Conservation (phyloP, 345 rosid genomes). For the Populus deltoides region DNA sequence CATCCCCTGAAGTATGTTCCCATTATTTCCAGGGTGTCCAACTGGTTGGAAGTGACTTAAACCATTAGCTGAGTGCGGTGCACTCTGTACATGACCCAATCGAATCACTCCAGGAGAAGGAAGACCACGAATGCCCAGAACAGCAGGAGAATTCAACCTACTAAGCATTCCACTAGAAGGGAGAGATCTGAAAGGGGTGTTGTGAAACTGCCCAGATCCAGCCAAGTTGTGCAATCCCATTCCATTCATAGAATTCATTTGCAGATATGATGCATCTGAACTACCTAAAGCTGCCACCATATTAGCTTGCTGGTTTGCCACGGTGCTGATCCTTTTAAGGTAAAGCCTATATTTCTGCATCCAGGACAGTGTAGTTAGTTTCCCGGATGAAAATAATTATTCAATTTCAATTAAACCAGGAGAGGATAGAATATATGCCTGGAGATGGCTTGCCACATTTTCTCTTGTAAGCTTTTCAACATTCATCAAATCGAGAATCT, state of each 20-base stretch:
- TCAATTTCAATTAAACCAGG: neutral
- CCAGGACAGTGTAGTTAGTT: slow-evolving; percentile 23
- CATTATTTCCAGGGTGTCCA: slow-evolving; percentile 37
- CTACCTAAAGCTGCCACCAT: slow-evolving; percentile 50
- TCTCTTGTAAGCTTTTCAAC: slow-evolving; percentile 38
- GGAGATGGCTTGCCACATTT: slow-evolving; percentile 39
- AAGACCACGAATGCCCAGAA: slow-evolving; percentile 55
- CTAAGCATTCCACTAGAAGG: slow-evolving; percentile 62
- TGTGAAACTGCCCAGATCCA: slow-evolving; percentile 52
- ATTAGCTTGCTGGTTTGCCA: slow-evolving; percentile 62
- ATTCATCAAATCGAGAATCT: slow-evolving; percentile 36
- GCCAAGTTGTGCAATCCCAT: slow-evolving; percentile 46
- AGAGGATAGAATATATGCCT: slow-evolving; percentile 12
- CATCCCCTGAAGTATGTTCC: slow-evolving; percentile 63
- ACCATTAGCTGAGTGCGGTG: slow-evolving; percentile 33
- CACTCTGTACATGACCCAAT: slow-evolving; percentile 33
- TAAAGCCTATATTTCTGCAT: slow-evolving; percentile 76
- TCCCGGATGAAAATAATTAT: neutral
- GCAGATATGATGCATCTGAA: slow-evolving; percentile 58
- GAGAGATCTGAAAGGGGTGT: slow-evolving; percentile 49
- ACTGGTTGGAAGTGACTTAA: slow-evolving; percentile 49
- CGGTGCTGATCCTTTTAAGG: slow-evolving; percentile 67
- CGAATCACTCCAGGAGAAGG: slow-evolving; percentile 54
- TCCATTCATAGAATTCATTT: slow-evolving; percentile 50
- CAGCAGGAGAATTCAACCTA: slow-evolving; percentile 59